Conservation (phyloP, 345 rosid species). For the Bretschneidera sinensis region DNA sequence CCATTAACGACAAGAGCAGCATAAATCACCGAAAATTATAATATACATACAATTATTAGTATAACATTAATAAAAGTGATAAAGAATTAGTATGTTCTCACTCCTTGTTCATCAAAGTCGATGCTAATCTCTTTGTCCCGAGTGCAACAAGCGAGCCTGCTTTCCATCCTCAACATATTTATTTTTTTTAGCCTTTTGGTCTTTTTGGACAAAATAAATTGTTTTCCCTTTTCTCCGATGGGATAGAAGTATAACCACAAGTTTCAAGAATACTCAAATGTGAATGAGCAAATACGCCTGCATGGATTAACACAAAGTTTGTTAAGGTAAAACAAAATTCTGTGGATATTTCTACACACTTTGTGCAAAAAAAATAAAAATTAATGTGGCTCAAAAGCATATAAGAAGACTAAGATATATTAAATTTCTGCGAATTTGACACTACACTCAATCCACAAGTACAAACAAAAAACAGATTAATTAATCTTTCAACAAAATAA, state of each 20-base stretch:
- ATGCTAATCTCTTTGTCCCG: constrained; percentile 67
- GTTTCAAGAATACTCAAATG: no score
- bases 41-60: no score
- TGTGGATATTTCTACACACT: no score
- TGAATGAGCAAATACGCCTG: background rate
- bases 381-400: background rate
- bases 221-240: background rate
- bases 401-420: no score
- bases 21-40: background rate
- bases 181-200: background rate
- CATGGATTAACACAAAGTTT: background rate
- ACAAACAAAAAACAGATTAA: no score
- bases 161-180: constrained; percentile 58
- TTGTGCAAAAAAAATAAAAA: no score
- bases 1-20: background rate
- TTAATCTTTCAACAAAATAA: no score
- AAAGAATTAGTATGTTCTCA: constrained; percentile 27
- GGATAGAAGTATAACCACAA: background rate
- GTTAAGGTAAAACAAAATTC: background rate
- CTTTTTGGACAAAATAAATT: no score
- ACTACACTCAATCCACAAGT: no score
- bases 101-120: constrained; percentile 81
- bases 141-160: constrained; percentile 72
- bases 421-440: no score
- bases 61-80: constrained; percentile 1